These are phyloP conservation scores for Pontederia crassipes DNA, from an alignment of 176 grass and related monocot species.

Conservation along the genomic window DNA sequence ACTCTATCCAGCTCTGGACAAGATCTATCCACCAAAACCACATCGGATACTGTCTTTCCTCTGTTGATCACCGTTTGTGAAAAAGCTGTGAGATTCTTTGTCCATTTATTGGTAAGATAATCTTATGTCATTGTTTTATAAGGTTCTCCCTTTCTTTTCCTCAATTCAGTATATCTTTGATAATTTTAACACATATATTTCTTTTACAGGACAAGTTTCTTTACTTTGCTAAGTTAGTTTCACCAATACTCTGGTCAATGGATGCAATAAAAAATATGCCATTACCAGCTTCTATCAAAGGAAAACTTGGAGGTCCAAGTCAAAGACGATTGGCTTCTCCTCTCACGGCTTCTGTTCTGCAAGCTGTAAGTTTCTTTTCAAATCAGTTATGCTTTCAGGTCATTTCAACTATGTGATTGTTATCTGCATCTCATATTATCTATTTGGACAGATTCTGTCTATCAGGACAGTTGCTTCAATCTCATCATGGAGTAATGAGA, in stretches of 20 bases:
- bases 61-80: constrained; percentile 23
- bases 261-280: constrained; percentile 25
- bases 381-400: background rate
- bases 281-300: constrained; percentile 78
- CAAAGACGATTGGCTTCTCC: constrained; percentile 57
- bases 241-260: constrained; percentile 55
- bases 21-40: constrained; percentile 19
- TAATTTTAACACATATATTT: background rate
- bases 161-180: background rate
- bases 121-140: constrained; percentile 5
- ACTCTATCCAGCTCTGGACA: constrained; percentile 15
- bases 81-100: constrained; percentile 33
- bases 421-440: constrained; percentile 1
- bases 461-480: constrained; percentile 56
- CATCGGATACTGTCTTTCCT: constrained; percentile 17
- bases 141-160: constrained; percentile 2
- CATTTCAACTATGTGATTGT: background rate
- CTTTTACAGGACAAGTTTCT: constrained; percentile 51
- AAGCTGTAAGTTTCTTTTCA: constrained; percentile 37
- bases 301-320: constrained; percentile 85
- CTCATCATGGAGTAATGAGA: constrained; percentile 51
- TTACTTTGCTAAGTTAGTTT: constrained; percentile 42
- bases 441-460: constrained; percentile 63
- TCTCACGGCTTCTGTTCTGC: constrained; percentile 61
- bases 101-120: constrained; percentile 47